Conservation (phyloP, 768 basidiomycete genomes). For the Phylloporus arenicola region DNA sequence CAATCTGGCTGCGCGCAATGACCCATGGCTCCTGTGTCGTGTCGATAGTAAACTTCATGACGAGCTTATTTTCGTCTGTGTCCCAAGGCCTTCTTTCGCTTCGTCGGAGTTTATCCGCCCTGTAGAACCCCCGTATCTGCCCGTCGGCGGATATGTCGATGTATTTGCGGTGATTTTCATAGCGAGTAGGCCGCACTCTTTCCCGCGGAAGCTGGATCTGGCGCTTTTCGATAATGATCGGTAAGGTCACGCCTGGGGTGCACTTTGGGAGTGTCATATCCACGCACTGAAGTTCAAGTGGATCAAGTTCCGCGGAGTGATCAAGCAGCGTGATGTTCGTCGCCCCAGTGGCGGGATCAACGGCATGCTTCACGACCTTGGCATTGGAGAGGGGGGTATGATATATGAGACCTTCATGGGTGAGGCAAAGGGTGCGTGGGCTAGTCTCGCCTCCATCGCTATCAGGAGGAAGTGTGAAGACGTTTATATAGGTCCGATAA, state of each 20-base stretch:
- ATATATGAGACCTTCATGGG: neutral
- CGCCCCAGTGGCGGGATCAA: neutral
- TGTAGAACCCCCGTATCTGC: neutral
- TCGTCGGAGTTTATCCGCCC: too few relatives aligned
- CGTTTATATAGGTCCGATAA: neutral
- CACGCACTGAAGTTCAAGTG: neutral
- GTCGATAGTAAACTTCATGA: constrained; percentile 7
- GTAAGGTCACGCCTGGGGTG: neutral
- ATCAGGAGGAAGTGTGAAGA: neutral
- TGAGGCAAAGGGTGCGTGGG: neutral
- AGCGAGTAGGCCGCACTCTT: too few relatives aligned
- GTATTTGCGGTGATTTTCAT: neutral
- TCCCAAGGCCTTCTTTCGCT: too few relatives aligned
- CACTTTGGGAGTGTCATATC: neutral
- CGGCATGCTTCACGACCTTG: neutral
- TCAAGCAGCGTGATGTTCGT: neutral
- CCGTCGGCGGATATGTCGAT: neutral
- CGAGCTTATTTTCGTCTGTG: neutral
- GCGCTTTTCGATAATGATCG: neutral
- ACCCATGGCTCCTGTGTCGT: neutral
- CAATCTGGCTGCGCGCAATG: neutral
- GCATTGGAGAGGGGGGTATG: accelerated
- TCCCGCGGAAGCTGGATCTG: neutral
- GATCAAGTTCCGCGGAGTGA: accelerated
- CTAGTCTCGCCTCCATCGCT: neutral